Evolutionary conservation across 2,329 filamentous ascomycete genomes (phyloP), one percentile per base, ranked within the genome.

Genomic region (Pyrenophora teres): DNA sequence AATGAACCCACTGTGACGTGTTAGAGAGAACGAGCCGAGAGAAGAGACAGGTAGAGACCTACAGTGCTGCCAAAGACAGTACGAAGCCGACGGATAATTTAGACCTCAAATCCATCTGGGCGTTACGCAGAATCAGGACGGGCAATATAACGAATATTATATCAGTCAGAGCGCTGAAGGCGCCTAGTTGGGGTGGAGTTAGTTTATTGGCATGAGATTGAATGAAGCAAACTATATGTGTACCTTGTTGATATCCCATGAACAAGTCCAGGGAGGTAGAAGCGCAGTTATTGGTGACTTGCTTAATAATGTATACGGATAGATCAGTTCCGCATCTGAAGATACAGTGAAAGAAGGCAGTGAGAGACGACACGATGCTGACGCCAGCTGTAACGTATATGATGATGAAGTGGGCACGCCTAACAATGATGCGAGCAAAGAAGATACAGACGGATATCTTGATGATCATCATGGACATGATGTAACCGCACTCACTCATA

Each of bases 1-100:
- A 53, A 81, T 73, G 55, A 83, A 83, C 19, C 83, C 86, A 32
- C 69, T 71, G 23, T 52, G n/a, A 36, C 30, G 21, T 10, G 45
- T 67, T 40, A 69, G 62, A 23, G 10, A 33, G 16, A 3, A 9
- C 6, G 5, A n/a, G 10, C 37, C 19, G 21, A 9, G 10, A 1
- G 13, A 23, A 9, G 9, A 16, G 4, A 8, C n/a, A 4, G 1
- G 38, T 9, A 21, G 15, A 23, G n/a, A 57, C 65, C 48, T 54
- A 72, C 69, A 68, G 47, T 21, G 70, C 61, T 32, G 65, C 71
- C 66, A 87, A 75, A 6, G 76, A 76, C 49, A 87, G 70, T 33
- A 87, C 77, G 15, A 78, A 72, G 10, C 80, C 78, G 19, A 86
- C 71, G 0, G 81, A 80, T 8, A 79, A 35, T 61, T 86, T 87